phyloP scores from a whole-genome alignment of 2,329 filamentous ascomycete genomes.

The Talaromyces sp. region DNA sequence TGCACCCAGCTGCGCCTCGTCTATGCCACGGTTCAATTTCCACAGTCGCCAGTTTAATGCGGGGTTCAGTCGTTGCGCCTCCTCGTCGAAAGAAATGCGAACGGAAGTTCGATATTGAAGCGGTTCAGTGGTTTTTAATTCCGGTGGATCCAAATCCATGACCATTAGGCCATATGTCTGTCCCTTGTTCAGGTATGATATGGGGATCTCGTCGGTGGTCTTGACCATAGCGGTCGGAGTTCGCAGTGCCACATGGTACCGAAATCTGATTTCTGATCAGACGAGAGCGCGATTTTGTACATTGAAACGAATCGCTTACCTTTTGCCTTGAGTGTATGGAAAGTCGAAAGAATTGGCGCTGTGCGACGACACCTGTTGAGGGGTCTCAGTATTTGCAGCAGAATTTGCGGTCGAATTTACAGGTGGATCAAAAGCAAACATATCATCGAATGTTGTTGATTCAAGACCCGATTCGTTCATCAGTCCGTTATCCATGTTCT shows the following conservation, averaged over 20 bases:
- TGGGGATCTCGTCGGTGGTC: conserved; percentile 83
- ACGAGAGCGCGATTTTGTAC: neutral
- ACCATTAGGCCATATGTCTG: conserved; percentile 92
- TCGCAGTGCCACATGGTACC: conserved; percentile 86
- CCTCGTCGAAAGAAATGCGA: conserved; percentile 95
- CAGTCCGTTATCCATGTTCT: conserved; percentile 76
- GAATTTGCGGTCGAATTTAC: conserved; percentile 58
- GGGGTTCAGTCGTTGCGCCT: conserved; percentile 84
- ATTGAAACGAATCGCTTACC: too few relatives aligned
- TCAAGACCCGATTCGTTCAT: conserved; percentile 70
- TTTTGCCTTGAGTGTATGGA: conserved; percentile 24
- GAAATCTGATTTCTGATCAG: conserved; percentile 60
- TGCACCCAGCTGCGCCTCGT: conserved; percentile 90
- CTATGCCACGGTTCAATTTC: conserved; percentile 96
- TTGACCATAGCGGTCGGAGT: conserved; percentile 94
- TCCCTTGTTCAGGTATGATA: conserved; percentile 99
- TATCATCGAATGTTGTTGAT: too few relatives aligned
- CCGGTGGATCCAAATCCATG: conserved; percentile 70
- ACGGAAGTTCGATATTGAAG: conserved; percentile 85
- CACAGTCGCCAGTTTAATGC: conserved; percentile 84
- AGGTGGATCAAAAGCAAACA: conserved; percentile 60
- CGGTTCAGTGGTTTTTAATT: conserved; percentile 59
- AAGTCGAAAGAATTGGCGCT: too few relatives aligned
- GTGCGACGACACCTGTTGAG: too few relatives aligned
- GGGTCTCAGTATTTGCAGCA: conserved; percentile 33